Conservation (phyloP, 2,329 filamentous ascomycete genomes). For the Trichoderma atrobrunneum region DNA sequence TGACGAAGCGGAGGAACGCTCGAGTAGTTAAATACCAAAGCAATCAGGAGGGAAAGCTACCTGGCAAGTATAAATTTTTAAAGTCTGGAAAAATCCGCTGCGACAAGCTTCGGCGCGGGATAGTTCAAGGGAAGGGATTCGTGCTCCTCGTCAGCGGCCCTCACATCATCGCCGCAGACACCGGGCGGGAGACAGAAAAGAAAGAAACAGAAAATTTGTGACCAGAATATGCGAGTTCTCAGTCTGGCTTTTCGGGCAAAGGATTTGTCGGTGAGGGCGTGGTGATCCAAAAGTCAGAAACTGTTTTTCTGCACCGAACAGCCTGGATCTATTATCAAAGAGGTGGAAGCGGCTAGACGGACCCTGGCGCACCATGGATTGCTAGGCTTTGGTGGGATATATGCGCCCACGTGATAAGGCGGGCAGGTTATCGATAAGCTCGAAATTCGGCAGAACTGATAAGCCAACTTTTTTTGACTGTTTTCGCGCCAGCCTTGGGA, state of each 20-base stretch:
- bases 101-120: slow-evolving; percentile 29
- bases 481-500: not conserved
- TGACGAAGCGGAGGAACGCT: not conserved
- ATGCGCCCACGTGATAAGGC: slow-evolving; percentile 42
- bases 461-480: slow-evolving; percentile 30
- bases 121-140: slow-evolving; percentile 29
- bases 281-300: slow-evolving; percentile 21
- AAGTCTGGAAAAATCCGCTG: slow-evolving; percentile 5
- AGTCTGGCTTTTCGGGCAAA: not conserved
- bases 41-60: not conserved
- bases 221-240: not conserved
- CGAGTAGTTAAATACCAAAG: not conserved
- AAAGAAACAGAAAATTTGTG: not conserved
- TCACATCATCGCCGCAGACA: slow-evolving; percentile 40
- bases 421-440: slow-evolving; percentile 31
- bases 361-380: not conserved
- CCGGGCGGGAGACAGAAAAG: slow-evolving; percentile 22
- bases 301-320: slow-evolving; percentile 26
- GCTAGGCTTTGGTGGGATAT: slow-evolving; percentile 36
- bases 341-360: slow-evolving; percentile 11
- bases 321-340: slow-evolving; percentile 27
- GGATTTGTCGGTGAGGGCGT: not conserved
- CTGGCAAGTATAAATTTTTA: not conserved
- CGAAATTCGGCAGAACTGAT: slow-evolving; percentile 28
- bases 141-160: slow-evolving; percentile 31